Evolutionary conservation across 352 stramenopile species (phyloP), one percentile per base, ranked within the genome.

Genomic region (Phytophthora cajani): DNA sequence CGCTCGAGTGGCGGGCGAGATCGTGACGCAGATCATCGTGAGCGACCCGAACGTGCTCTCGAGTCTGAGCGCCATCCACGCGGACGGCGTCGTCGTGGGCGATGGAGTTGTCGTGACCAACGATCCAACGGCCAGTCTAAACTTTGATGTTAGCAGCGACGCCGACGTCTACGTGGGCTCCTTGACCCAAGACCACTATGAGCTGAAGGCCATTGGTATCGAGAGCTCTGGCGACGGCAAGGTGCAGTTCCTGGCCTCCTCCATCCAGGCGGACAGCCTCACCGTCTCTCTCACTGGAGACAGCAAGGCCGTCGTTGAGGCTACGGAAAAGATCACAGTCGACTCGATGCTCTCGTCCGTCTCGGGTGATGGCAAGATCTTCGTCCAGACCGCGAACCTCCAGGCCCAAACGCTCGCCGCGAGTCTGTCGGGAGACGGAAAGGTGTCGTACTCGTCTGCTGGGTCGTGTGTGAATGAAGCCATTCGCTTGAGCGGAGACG

Each of bases 91-190:
- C 56, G 49, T 82, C 12, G 7, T 85, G 27, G 78, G 80, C 17
- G 60, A 80, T 7, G 65, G 72, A 7, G 62, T 84, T 17, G 67
- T 88, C 23, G 71, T 84, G 53, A 69, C 64, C 5, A 77, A 78
- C 11, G 63, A 80, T 38, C 68, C 71, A 2, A 65, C 75, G 4
- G 53, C 70, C 12, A 79, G 69, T 19, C 54, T 71, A 2, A 57
- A 69, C 21, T 17, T 75, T 5, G 73, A 70, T 19, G 64, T 72
- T 5, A 78, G 67, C n/a, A 42, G 64, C 9, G 69, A 72, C 17
- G 59, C 50, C 12, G 63, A 65, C 2, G 58, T 78, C 17, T 72
- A 64, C 36, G 58, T 78, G 2, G 71, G 71, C 3, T 71, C 51
- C 11, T 36, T 57, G 19, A 23, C 49, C 1, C 25, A 75, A 21